A percentile compares a stretch with the other conserved stretches of the same genome.
Evolutionary conservation across 768 basidiomycete species (phyloP).

Genomic region (Russula ochroleuca): DNA sequence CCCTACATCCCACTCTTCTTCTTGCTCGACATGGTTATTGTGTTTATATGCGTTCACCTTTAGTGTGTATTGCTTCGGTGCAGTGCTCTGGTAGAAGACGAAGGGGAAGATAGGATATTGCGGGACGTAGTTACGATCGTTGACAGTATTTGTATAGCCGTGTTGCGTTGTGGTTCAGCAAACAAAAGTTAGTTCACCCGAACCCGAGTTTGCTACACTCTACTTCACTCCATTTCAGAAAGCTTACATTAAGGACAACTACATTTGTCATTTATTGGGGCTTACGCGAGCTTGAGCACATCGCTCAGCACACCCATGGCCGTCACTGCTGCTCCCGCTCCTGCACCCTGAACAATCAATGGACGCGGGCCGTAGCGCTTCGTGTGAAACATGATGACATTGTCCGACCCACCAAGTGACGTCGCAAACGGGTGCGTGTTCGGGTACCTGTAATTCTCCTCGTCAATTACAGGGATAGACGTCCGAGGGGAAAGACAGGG

Average conservation of each 20-base stretch:
- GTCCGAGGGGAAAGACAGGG: background rate
- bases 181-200: background rate
- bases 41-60: slow-evolving; percentile 21
- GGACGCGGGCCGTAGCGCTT: slow-evolving; percentile 85
- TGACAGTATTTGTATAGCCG: slow-evolving; percentile 15
- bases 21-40: slow-evolving; percentile 23
- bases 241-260: background rate
- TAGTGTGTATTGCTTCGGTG: slow-evolving; percentile 21
- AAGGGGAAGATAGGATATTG: background rate
- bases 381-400: slow-evolving; percentile 97
- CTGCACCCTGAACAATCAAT: slow-evolving; percentile 91
- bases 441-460: slow-evolving; percentile 61
- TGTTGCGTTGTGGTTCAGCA: slow-evolving; percentile 8
- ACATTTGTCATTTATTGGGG: background rate
- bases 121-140: slow-evolving; percentile 18
- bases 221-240: background rate
- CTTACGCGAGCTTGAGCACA: slow-evolving; percentile 52
- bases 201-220: background rate
- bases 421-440: slow-evolving; percentile 91
- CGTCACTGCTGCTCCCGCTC: slow-evolving; percentile 96
- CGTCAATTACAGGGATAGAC: background rate
- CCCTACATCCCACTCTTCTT: slow-evolving; percentile 8
- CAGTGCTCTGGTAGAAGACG: slow-evolving; percentile 22
- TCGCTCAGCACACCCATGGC: slow-evolving; percentile 97
- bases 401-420: slow-evolving; percentile 92